Evolutionary conservation across 371 early-diverging fungal genomes (phyloP), one percentile per base, ranked within the genome.

Genomic region (Basidiobolus meristosporus): DNA sequence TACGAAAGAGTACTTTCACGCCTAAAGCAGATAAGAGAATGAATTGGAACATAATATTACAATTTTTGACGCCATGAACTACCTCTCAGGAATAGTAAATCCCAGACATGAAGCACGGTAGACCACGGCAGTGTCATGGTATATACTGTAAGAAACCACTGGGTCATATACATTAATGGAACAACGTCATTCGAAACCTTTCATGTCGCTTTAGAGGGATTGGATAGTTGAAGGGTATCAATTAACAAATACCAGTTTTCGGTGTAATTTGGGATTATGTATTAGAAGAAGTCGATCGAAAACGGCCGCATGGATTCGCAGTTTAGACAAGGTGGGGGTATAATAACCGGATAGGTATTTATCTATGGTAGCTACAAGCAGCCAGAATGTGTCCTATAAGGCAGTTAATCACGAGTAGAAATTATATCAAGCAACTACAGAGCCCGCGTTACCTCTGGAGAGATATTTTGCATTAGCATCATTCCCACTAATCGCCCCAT

Each of bases 141-240:
- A 50, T 81, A 93, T 2, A 86, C 62, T 0, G 95, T 90, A 52
- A 93, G 56, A 48, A 91, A 90, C 95, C 95, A 93, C 35, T 83
- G 83, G 1, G 92, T 78, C 18, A 84, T 77, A 46, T 83, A 93
- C 75, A 82, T 84, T 38, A 90, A 59, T 10, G 90, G 83, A 16
- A 69, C 54, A 16, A 90, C 71, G 40, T 84, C 82, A 41, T 87
- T 73, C 38, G 53, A 54, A 32, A 65, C 64, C 63, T 63, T 40
- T n/a, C 29, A 39, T 21, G 9, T 15, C 11, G 5, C 26, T 5
- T 26, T 26, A 26, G 26, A 26, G 4, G 1, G 31, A 17, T n/a
- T 20, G 9, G 35, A 15, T 21, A 10, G 6, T 2, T 30, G 7
- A 35, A 33, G 10, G 18, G 7, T 28, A 15, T 16, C 16, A 9